These are phyloP conservation scores for Macroventuria anomochaeta DNA, from an alignment of 2,329 filamentous ascomycete species.

Conservation along the genomic window DNA sequence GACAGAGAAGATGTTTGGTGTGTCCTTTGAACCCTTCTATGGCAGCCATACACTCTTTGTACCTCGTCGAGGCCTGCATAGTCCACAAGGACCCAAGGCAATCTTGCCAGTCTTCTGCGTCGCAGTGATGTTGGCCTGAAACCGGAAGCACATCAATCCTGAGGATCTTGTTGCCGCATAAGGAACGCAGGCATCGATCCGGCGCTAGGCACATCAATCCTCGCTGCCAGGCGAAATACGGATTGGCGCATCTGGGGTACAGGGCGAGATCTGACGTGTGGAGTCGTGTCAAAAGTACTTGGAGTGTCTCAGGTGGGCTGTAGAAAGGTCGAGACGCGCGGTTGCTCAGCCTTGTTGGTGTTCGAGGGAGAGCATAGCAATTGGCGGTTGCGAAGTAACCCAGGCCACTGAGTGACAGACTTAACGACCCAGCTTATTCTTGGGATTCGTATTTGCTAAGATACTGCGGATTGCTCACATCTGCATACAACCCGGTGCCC, in stretches of 20 bases:
- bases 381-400: background rate
- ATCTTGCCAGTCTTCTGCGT: constrained; percentile 8
- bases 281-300: constrained; percentile 32
- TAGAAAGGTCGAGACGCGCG: constrained; percentile 22
- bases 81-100: constrained; percentile 8
- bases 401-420: background rate
- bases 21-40: constrained; percentile 21
- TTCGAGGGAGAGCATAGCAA: background rate
- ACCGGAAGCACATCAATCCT: constrained; percentile 42
- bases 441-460: background rate
- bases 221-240: constrained; percentile 12
- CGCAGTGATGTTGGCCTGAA: constrained; percentile 34
- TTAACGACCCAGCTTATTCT: background rate
- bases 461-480: too few relatives aligned
- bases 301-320: constrained; percentile 30
- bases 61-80: constrained; percentile 26
- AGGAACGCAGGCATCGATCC: constrained; percentile 18
- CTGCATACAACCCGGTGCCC: background rate
- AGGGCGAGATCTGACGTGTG: constrained; percentile 21
- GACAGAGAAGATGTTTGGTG: constrained; percentile 24
- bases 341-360: background rate
- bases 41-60: constrained; percentile 32
- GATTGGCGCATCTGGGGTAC: constrained; percentile 23
- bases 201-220: constrained; percentile 22
- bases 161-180: constrained; percentile 31